Evolutionary conservation across 192 early-diverging fungal species (phyloP), one percentile per base, ranked within the genome.

Genomic region (Pilobolus umbonatus): DNA sequence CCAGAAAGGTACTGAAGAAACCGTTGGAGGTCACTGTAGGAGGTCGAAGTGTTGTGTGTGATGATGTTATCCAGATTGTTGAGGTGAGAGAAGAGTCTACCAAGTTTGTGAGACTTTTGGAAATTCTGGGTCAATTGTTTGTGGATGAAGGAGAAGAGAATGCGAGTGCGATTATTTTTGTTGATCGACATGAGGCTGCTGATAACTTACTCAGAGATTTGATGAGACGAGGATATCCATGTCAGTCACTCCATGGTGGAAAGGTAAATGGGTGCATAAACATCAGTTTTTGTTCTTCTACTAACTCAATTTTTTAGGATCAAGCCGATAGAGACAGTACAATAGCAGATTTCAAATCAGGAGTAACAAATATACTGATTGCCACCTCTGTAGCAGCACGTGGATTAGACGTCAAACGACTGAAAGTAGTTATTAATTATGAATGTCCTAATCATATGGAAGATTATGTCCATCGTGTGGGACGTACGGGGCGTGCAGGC

Each of bases 371-470:
- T 52, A 86, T 99, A 36, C 71, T 99, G 39, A 92, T 99, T 72
- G 97, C 97, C 1, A 99, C 97, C 0, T 93, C 90, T 19, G 92
- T 98, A 5, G 96, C 95, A 14, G 94, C 95, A 1, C 89, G 95
- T 53, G 96, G 95, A 8, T 64, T 99, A 42, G 96, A 98, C 65
- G 95, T 98, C 11, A 95, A 95, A 57, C 85, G 93, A 11, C 74
- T 98, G 1, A 95, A 89, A 44, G 72, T 93, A 24, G 96, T 99
- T 5, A 78, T 98, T 47, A 99, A 99, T 70, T 98, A 89, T 60
- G 97, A 99, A 59, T 90, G 91, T 44, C 97, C 97, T 8, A 94
- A 95, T 73, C 93, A 99, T 53, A 90, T 94, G 83, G 97, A 99
- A 60, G 97, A 99, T 51, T 93, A 98, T 72, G 93, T 99, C 2